Evolutionary conservation across 306 rosid genomes (phyloP).

Genomic region (Inga leiocalycina): DNA sequence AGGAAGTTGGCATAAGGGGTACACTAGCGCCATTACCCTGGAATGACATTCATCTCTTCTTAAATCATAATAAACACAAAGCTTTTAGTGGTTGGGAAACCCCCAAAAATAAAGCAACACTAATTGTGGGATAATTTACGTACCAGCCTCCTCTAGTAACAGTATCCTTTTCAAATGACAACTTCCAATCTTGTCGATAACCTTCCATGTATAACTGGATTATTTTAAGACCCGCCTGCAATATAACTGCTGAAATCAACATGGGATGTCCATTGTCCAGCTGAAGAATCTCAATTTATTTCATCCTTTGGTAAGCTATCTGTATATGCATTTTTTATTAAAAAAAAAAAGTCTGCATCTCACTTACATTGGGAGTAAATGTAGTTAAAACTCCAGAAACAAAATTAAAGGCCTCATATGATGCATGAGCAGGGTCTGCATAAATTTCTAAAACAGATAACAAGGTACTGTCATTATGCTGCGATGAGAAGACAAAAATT

Average conservation of each 20-base stretch:
- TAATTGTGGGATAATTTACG: constrained; percentile 26
- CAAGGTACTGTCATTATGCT: constrained; percentile 33
- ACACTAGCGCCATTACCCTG: background rate
- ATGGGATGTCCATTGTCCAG: background rate
- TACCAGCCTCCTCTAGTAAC: constrained; percentile 87
- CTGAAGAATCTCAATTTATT: constrained; percentile 20
- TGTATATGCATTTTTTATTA: background rate
- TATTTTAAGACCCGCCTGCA: constrained; percentile 86
- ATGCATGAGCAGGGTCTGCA: constrained; percentile 80
- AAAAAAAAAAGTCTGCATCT: background rate
- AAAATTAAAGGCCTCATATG: constrained; percentile 78
- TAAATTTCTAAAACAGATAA: constrained; percentile 70
- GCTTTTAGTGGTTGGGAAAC: too few relatives aligned
- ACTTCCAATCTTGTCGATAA: constrained; percentile 93
- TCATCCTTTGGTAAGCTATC: background rate
- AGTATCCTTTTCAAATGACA: constrained; percentile 81
- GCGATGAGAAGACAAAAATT: constrained; percentile 23
- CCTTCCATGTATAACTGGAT: constrained; percentile 85
- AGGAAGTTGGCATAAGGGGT: constrained; percentile 1
- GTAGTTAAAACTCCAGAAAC: constrained; percentile 78
- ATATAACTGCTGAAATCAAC: constrained; percentile 36
- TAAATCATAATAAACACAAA: too few relatives aligned
- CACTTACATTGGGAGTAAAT: constrained; percentile 84
- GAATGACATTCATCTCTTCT: background rate
- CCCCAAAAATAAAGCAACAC: background rate